These are phyloP conservation scores for Paramecium pentaurelia DNA, from an alignment of 73 alveolate genomes.

Conservation along the genomic window DNA sequence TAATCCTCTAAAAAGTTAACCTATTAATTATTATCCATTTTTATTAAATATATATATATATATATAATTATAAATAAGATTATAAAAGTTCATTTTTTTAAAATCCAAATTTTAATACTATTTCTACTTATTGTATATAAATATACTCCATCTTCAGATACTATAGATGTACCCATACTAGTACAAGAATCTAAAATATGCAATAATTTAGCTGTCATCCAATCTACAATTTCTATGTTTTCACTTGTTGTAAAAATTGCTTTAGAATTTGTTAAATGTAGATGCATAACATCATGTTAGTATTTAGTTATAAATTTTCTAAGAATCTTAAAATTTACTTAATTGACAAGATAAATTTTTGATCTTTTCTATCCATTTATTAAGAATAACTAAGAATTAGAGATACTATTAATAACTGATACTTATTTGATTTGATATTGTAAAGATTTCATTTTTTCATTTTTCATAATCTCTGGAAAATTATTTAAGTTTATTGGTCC, in stretches of 20 bases:
- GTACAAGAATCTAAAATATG: background rate
- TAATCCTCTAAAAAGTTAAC: constrained; percentile 6
- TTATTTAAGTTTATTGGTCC: background rate
- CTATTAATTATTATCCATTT: background rate
- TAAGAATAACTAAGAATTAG: background rate
- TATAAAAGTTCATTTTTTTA: background rate
- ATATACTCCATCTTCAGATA: background rate
- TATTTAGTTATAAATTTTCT: background rate
- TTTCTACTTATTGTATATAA: background rate
- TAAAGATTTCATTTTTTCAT: background rate
- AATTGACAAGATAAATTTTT: background rate
- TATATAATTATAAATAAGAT: background rate
- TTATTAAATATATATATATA: background rate
- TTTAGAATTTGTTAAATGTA: background rate
- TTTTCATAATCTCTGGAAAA: background rate
- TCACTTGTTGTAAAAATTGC: background rate
- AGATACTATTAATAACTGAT: background rate
- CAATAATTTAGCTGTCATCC: background rate
- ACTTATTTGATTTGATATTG: background rate
- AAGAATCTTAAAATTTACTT: background rate
- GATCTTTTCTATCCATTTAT: background rate
- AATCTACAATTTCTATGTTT: background rate
- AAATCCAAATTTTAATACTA: background rate
- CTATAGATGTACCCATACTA: background rate
- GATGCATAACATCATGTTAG: background rate